Evolutionary conservation across 2,329 filamentous ascomycete genomes (phyloP), one percentile per base, ranked within the genome.

Genomic region (Apiospora malaysiana): DNA sequence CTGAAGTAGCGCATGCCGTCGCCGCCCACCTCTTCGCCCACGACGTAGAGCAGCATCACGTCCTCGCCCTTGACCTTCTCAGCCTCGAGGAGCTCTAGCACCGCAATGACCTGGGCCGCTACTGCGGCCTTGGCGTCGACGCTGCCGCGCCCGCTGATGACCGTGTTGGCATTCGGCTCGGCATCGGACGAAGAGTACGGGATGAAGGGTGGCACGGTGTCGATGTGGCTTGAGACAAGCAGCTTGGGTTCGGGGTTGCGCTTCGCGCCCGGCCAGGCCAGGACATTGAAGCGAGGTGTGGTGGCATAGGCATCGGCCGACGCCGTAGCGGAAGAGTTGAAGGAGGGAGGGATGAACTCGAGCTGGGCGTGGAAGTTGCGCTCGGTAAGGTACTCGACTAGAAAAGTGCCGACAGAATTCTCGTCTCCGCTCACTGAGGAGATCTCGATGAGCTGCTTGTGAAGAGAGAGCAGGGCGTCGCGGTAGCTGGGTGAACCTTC

Each of bases 21-120:
- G 12, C 95, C 95, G 4, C 85, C 85, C 2, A 86, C 87, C 81
- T 98, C 95, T 81, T 99, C 95, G 72, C 94, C 94, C 0, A 97
- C 93, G 0, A 93, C 91, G 73, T 88, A 93, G 1, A 92, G 79
- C 18, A 93, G 82, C 72, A 90, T 85, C 0, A 90, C 82, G 75
- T 91, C 88, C 1, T 83, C 83, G 2, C 81, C 78, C 10, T 77
- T 74, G n/a, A 89, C 80, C 0, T 69, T 46, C 43, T 78, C 78
- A 0, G 81, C 75, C 0, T 78, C 76, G 5, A 89, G 77, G 9
- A 93, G 84, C 74, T 87, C 82, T 72, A 87, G 82, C 4, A 93
- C 82, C 0, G 94, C 94, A 27, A 87, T 88, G 72, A 95, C 89
- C 80, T 95, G 93, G 9, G 93, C 87, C 0, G 94, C 93, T 16